Evolutionary conservation across 176 grass and related monocot genomes (phyloP).

Genomic region (Carex myosuroides): DNA sequence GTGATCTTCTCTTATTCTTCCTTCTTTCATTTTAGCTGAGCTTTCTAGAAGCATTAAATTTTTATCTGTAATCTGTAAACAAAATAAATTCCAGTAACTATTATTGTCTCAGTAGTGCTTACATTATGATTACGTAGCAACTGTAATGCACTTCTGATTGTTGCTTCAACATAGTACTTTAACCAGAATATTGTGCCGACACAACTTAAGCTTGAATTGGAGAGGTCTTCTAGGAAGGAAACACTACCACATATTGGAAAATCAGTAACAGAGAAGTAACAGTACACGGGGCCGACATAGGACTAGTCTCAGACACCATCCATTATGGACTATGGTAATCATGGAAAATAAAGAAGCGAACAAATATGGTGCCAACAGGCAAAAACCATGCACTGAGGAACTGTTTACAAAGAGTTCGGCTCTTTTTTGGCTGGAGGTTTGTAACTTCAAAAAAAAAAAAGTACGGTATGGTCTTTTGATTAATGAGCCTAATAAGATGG

Average conservation of each 20-base stretch:
- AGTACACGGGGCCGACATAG: neutral
- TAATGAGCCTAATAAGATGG: too few species aligned
- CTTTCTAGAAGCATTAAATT: slow-evolving; percentile 52
- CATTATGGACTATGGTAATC: neutral
- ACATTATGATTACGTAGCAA: neutral
- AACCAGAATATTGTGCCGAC: neutral
- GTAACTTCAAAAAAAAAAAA: too few species aligned
- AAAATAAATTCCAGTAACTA: slow-evolving; percentile 22
- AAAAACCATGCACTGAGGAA: neutral
- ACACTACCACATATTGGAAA: neutral
- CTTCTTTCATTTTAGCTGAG: slow-evolving; percentile 42
- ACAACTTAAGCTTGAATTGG: neutral
- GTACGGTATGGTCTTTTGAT: too few species aligned
- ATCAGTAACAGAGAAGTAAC: neutral
- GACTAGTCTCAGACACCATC: neutral
- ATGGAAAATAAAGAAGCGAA: neutral
- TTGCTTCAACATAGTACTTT: neutral
- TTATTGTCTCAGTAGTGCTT: neutral
- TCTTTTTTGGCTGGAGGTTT: too few species aligned
- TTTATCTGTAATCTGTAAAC: slow-evolving; percentile 77
- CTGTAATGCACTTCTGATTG: neutral
- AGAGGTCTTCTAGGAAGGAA: neutral
- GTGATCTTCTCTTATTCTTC: slow-evolving; percentile 76
- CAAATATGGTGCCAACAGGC: neutral
- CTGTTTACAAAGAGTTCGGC: too few species aligned